Percentiles rank a stretch among this genome's conserved stretches.
Evolutionary conservation across 352 stramenopile genomes (phyloP).

Genomic region (Plasmopara muralis): DNA sequence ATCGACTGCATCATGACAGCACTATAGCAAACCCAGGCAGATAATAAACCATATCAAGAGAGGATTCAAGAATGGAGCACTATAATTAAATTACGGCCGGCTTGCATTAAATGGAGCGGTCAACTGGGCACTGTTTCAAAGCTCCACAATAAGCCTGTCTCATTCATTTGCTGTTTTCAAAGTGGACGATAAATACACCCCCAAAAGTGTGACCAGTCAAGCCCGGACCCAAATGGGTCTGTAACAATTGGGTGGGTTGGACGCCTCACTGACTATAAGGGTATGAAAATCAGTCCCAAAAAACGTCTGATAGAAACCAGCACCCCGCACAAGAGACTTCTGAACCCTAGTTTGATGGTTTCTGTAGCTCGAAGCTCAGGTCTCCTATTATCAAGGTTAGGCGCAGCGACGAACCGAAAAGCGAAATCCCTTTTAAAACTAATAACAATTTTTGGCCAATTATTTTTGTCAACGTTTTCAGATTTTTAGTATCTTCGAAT

Average conservation of each 20-base stretch:
- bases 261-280: too few species aligned
- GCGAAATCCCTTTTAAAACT: conserved; percentile 1
- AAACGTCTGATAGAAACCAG: too few species aligned
- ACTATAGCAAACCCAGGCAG: conserved; percentile 10
- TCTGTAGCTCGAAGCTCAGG: too few species aligned
- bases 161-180: too few species aligned
- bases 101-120: conserved; percentile 7
- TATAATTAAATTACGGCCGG: conserved; percentile 13
- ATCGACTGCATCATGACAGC: conserved; percentile 2
- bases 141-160: conserved; percentile 8
- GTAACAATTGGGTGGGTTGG: too few species aligned
- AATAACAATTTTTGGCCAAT: neutral
- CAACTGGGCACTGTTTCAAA: conserved; percentile 8
- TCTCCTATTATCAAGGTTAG: conserved; percentile 4
- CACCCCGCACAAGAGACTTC: too few species aligned
- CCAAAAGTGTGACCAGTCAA: too few species aligned
- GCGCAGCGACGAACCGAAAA: conserved; percentile 3
- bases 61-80: conserved; percentile 5
- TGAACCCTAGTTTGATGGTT: too few species aligned
- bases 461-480: conserved; percentile 12
- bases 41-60: neutral
- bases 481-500: conserved; percentile 4
- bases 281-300: too few species aligned
- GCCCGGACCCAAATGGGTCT: too few species aligned
- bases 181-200: too few species aligned